phyloP scores from a whole-genome alignment of 1,284 basidiomycete genomes.

The Cryptococcus jaspeensis region DNA sequence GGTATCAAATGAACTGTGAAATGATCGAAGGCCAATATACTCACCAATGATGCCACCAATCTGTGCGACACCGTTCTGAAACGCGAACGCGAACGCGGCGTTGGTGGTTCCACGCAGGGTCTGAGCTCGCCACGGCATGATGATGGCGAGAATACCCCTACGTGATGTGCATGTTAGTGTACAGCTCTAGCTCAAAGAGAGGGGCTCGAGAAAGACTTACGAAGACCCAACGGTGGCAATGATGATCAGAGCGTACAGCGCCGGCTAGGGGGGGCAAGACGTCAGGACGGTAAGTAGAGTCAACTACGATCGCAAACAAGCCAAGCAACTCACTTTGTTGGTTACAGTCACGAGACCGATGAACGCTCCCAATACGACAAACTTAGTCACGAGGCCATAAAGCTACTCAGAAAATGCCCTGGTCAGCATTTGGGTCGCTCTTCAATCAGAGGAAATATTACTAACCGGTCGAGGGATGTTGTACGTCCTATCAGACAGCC shows the following conservation, averaged over 20 bases:
- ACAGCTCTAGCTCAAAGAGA: too few species aligned
- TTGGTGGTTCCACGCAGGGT: conserved; percentile 8
- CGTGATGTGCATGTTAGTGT: too few species aligned
- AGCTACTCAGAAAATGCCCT: too few species aligned
- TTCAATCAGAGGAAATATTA: neutral
- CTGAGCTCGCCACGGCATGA: conserved; percentile 17
- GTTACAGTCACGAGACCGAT: conserved; percentile 16
- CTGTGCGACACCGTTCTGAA: conserved; percentile 17
- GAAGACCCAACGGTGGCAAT: neutral
- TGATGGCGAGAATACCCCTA: neutral
- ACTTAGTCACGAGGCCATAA: neutral
- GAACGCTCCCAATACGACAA: conserved; percentile 1
- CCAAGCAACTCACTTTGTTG: conserved; percentile 4
- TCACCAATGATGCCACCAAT: conserved; percentile 6
- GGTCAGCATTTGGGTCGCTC: too few species aligned
- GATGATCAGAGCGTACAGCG: neutral
- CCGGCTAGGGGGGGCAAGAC: too few species aligned
- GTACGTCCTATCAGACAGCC: conserved; percentile 3
- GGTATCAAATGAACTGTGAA: conserved; percentile 14
- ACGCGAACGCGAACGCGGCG: conserved; percentile 21
- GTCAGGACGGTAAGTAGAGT: too few species aligned
- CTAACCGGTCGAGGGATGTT: conserved; percentile 10
- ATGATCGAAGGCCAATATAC: conserved; percentile 9
- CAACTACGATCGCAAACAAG: neutral
- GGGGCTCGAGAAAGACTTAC: neutral